Percentiles rank a stretch among this genome's conserved stretches.
Evolutionary conservation across 2,329 filamentous ascomycete species (phyloP).

Genomic region (Stagonosporopsis tanaceti): DNA sequence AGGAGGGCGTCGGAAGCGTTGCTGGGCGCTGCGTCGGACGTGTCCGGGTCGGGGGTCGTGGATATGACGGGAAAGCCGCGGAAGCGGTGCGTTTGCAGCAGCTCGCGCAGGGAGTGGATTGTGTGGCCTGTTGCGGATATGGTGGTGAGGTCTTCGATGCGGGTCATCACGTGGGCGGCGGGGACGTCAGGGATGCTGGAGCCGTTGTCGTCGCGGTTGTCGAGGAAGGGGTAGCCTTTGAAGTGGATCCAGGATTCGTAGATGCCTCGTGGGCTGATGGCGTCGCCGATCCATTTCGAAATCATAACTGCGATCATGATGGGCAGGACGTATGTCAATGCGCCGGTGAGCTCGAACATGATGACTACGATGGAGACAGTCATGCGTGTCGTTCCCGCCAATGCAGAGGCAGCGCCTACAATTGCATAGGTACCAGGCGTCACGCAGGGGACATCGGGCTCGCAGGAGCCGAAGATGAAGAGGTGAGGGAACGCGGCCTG

Average conservation of each 20-base stretch:
- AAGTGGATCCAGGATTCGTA: conserved; percentile 98
- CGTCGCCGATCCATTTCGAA: conserved; percentile 97
- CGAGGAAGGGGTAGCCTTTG: conserved; percentile 93
- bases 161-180: conserved; percentile 89
- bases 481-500: conserved; percentile 79
- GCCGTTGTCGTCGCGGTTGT: conserved; percentile 77
- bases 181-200: conserved; percentile 79
- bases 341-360: conserved; percentile 98
- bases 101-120: conserved; percentile 73
- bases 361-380: conserved; percentile 99
- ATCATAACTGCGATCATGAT: conserved; percentile 99
- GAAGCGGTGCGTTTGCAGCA: conserved; percentile 78
- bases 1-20: conserved; percentile 69
- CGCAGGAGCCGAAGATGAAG: conserved; percentile 80
- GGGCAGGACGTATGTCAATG: conserved; percentile 92
- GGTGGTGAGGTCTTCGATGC: conserved; percentile 86
- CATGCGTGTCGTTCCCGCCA: conserved; percentile 93
- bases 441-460: conserved; percentile 85
- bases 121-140: conserved; percentile 90
- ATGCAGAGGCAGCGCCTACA: conserved; percentile 91
- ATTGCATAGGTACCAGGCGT: conserved; percentile 97
- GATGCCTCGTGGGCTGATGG: conserved; percentile 89
- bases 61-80: conserved; percentile 89
- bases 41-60: not conserved
- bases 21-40: not conserved